phyloP scores from a whole-genome alignment of 768 basidiomycete species.

The Paxillus involutus region DNA sequence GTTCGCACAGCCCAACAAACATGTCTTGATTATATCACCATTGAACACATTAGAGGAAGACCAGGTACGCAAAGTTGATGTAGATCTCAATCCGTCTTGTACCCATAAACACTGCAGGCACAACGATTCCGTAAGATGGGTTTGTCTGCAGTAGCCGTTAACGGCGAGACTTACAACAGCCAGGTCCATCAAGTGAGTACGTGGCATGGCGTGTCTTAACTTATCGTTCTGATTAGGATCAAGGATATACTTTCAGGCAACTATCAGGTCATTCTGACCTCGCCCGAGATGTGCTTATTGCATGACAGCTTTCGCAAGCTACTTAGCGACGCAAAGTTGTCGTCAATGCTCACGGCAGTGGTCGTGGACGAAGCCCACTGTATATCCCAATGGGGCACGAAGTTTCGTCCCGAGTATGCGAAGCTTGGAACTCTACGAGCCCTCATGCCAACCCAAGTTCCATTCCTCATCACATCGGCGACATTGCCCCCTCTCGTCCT shows the following conservation, averaged over 20 bases:
- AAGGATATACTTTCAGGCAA: not conserved
- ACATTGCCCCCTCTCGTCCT: too few species aligned
- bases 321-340: slow-evolving; percentile 13
- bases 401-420: too few species aligned
- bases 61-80: too few species aligned
- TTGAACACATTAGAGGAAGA: slow-evolving; percentile 3
- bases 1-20: slow-evolving; percentile 4
- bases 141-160: slow-evolving; percentile 33
- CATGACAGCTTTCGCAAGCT: slow-evolving; percentile 28
- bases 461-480: too few species aligned
- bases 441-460: too few species aligned
- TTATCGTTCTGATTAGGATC: not conserved
- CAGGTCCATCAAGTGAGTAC: slow-evolving; percentile 27
- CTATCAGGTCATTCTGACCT: slow-evolving; percentile 32
- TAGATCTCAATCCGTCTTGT: too few species aligned
- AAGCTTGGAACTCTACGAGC: too few species aligned
- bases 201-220: not conserved
- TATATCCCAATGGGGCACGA: slow-evolving; percentile 3
- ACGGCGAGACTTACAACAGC: slow-evolving; percentile 34
- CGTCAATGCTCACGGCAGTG: not conserved
- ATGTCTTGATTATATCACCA: slow-evolving; percentile 17
- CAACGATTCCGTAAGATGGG: slow-evolving; percentile 28
- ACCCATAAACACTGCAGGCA: slow-evolving; percentile 7
- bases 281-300: slow-evolving; percentile 40
- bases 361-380: slow-evolving; percentile 18